Conservation (phyloP, 495 filamentous ascomycete genomes). For the Aspergillus egyptiacus region DNA sequence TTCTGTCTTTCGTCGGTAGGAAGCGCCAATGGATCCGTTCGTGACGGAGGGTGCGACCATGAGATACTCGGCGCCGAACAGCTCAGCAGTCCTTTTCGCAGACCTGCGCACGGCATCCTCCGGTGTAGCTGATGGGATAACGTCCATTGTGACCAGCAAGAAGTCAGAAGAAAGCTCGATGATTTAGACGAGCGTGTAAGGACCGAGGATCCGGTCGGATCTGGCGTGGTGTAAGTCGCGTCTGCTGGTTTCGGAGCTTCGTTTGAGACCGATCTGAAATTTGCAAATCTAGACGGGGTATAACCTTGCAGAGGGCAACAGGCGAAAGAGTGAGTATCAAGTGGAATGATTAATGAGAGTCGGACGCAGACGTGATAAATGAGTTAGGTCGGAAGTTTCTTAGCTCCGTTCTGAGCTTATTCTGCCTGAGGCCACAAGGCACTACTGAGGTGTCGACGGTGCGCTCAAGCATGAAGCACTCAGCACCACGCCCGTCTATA, state of each 20-base stretch:
- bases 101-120: conserved; percentile 50
- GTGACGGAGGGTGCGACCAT: conserved; percentile 45
- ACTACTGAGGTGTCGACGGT: conserved; percentile 3
- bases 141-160: conserved; percentile 25
- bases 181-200: not conserved
- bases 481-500: too few relatives aligned
- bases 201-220: not conserved
- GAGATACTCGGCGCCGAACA: conserved; percentile 54
- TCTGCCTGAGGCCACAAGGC: conserved; percentile 24
- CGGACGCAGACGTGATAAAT: not conserved
- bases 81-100: conserved; percentile 63
- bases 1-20: conserved; percentile 63
- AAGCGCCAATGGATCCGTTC: conserved; percentile 45
- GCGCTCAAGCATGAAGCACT: too few relatives aligned
- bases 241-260: not conserved
- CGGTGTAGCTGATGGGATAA: conserved; percentile 28
- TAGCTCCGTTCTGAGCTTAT: conserved; percentile 18
- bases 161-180: not conserved
- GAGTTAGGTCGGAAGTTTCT: conserved; percentile 7
- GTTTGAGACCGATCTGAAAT: too few relatives aligned
- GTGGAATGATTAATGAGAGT: too few relatives aligned
- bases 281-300: too few relatives aligned
- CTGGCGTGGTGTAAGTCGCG: not conserved
- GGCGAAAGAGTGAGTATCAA: not conserved
- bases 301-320: not conserved